Evolutionary conservation across 768 basidiomycete genomes (phyloP).

Genomic region (Pisolithus marmoratus): DNA sequence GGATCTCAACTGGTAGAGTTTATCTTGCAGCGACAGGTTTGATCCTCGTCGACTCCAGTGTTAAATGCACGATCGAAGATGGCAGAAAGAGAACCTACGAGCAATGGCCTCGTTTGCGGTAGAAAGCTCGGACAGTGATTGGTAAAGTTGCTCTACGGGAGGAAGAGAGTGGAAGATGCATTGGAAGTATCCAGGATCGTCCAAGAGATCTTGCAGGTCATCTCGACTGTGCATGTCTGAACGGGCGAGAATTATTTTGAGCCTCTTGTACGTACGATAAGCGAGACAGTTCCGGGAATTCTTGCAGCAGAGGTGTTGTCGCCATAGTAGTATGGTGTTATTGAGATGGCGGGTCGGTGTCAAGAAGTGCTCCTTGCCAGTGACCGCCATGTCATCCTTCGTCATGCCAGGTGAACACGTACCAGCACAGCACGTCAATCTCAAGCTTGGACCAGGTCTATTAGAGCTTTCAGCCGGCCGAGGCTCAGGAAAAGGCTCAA

Average conservation of each 20-base stretch:
- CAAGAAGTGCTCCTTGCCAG: conserved; percentile 8
- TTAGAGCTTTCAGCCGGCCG: conserved; percentile 41
- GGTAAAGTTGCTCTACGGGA: conserved; percentile 67
- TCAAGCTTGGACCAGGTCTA: conserved; percentile 85
- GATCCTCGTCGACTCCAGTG: conserved; percentile 42
- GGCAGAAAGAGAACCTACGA: conserved; percentile 42
- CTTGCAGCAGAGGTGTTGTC: conserved; percentile 42
- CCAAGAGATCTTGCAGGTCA: conserved; percentile 85
- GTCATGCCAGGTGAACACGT: conserved; percentile 82
- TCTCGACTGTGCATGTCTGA: conserved; percentile 53
- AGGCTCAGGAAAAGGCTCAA: conserved; percentile 7
- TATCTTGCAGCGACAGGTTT: conserved; percentile 72
- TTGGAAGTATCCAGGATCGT: conserved; percentile 80
- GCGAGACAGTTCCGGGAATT: conserved; percentile 70
- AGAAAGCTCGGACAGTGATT: conserved; percentile 72
- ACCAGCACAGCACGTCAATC: conserved; percentile 67
- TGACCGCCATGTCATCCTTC: conserved; percentile 38
- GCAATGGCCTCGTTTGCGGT: conserved; percentile 84
- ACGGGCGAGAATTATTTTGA: conserved; percentile 6
- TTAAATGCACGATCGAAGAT: conserved; percentile 3
- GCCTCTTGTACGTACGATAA: conserved; percentile 49
- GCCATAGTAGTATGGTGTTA: conserved; percentile 12
- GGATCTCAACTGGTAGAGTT: conserved; percentile 65
- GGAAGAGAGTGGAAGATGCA: conserved; percentile 79
- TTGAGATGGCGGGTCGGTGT: neutral